These are phyloP conservation scores for Mixia osmundae DNA, from an alignment of 1,284 basidiomycete genomes.

Conservation along the genomic window DNA sequence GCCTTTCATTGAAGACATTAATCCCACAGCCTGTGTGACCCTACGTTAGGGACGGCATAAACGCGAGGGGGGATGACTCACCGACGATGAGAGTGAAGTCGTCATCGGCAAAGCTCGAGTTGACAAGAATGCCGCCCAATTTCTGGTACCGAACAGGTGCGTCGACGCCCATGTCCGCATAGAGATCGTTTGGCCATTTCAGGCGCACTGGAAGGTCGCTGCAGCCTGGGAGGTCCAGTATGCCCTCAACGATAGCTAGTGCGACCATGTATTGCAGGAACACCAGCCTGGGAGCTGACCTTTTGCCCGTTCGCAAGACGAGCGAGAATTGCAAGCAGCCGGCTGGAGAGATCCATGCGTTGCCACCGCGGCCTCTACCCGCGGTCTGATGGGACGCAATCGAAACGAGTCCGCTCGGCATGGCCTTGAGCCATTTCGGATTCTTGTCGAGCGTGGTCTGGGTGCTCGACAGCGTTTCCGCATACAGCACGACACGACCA, in stretches of 20 bases:
- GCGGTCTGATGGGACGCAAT: slow-evolving; percentile 68
- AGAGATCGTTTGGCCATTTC: slow-evolving; percentile 98
- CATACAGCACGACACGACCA: slow-evolving; percentile 61
- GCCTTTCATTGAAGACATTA: slow-evolving; percentile 61
- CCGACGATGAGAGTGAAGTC: slow-evolving; percentile 58
- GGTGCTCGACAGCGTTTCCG: slow-evolving; percentile 75
- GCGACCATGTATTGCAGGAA: slow-evolving; percentile 91
- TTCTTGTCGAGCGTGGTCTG: slow-evolving; percentile 94
- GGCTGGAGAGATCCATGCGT: slow-evolving; percentile 76
- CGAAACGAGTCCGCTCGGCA: slow-evolving; percentile 54
- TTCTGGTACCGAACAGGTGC: slow-evolving; percentile 31
- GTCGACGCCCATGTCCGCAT: slow-evolving; percentile 34
- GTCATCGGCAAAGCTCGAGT: slow-evolving; percentile 51
- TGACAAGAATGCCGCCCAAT: slow-evolving; percentile 75
- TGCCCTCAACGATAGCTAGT: slow-evolving; percentile 68
- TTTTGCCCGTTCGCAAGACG: slow-evolving; percentile 34
- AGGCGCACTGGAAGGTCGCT: slow-evolving; percentile 38
- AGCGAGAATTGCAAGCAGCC: slow-evolving; percentile 77
- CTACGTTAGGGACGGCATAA: neutral
- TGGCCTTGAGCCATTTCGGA: slow-evolving; percentile 37
- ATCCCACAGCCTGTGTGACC: slow-evolving; percentile 50
- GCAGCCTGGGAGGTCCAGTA: slow-evolving; percentile 23
- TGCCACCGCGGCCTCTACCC: slow-evolving; percentile 69
- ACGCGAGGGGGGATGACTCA: slow-evolving; percentile 22
- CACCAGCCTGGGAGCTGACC: slow-evolving; percentile 49